Evolutionary conservation across 768 basidiomycete genomes (phyloP).

Genomic region (Galerina sulciceps): DNA sequence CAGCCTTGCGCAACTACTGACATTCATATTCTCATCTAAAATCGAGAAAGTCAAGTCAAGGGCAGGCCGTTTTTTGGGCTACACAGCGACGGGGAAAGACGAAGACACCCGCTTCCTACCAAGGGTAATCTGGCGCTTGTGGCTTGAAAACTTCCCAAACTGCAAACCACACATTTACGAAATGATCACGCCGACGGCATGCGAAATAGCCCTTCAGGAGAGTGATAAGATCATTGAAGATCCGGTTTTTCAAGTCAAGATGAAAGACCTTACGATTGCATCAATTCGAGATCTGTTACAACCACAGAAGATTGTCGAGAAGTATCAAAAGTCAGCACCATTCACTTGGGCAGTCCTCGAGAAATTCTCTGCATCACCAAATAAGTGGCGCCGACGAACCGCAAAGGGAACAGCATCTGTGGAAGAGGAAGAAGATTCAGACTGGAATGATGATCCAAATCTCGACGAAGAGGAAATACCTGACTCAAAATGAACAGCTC

Average conservation of each 20-base stretch:
- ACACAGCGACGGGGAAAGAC: constrained; percentile 2
- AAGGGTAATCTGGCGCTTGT: background rate
- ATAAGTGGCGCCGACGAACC: constrained; percentile 19
- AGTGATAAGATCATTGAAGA: constrained; percentile 12
- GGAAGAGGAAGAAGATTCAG: background rate
- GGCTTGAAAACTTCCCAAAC: constrained; percentile 9
- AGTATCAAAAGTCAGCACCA: constrained; percentile 11
- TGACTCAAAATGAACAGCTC: too few relatives aligned
- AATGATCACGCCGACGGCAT: background rate
- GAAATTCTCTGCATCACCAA: constrained; percentile 18
- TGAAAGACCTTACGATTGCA: constrained; percentile 3
- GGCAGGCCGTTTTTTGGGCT: constrained; percentile 12
- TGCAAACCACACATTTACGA: background rate
- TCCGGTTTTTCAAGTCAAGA: background rate
- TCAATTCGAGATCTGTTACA: background rate
- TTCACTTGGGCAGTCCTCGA: constrained; percentile 17
- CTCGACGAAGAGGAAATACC: constrained; percentile 20
- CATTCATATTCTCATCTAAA: constrained; percentile 13
- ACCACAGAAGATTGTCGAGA: background rate
- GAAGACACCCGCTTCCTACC: constrained; percentile 9
- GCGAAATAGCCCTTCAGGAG: constrained; percentile 3
- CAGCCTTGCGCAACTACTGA: constrained; percentile 9
- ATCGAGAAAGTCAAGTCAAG: constrained; percentile 4
- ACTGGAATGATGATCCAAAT: constrained; percentile 21
- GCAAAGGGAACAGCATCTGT: background rate